phyloP scores from a whole-genome alignment of 2,329 filamentous ascomycete genomes.

The Tothia fuscella region DNA sequence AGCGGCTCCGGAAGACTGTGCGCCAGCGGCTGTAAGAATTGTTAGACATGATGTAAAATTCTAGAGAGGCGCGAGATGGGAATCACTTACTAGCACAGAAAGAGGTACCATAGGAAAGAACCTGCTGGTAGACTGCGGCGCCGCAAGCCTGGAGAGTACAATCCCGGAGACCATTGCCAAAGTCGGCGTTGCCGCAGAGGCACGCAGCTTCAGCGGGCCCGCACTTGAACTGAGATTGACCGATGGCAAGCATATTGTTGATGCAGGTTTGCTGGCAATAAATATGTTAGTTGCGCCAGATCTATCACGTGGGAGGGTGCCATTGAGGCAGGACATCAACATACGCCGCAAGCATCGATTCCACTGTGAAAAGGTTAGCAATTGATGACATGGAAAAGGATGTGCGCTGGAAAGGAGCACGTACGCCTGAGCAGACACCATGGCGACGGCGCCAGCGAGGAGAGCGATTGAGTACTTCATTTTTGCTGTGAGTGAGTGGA shows the following conservation, averaged over 20 bases:
- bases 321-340: constrained; percentile 12
- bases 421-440: constrained; percentile 22
- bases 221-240: constrained; percentile 29
- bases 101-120: constrained; percentile 22
- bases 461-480: constrained; percentile 28
- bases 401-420: background rate
- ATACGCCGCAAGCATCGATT: constrained; percentile 25
- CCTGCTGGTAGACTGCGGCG: constrained; percentile 17
- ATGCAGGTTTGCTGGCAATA: constrained; percentile 27
- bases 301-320: background rate
- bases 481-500: constrained; percentile 4
- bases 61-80: background rate
- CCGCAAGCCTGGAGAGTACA: constrained; percentile 32
- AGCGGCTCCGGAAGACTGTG: constrained; percentile 16
- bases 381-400: background rate
- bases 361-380: constrained; percentile 1
- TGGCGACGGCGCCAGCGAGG: constrained; percentile 23
- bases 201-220: constrained; percentile 25
- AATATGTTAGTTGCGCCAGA: background rate
- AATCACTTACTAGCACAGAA: constrained; percentile 22
- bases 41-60: background rate
- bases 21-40: constrained; percentile 12
- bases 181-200: constrained; percentile 33
- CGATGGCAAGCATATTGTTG: constrained; percentile 34
- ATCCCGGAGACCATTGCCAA: constrained; percentile 36